These are phyloP conservation scores for Brassica cretica DNA, from an alignment of 345 rosid species.

Conservation along the genomic window DNA sequence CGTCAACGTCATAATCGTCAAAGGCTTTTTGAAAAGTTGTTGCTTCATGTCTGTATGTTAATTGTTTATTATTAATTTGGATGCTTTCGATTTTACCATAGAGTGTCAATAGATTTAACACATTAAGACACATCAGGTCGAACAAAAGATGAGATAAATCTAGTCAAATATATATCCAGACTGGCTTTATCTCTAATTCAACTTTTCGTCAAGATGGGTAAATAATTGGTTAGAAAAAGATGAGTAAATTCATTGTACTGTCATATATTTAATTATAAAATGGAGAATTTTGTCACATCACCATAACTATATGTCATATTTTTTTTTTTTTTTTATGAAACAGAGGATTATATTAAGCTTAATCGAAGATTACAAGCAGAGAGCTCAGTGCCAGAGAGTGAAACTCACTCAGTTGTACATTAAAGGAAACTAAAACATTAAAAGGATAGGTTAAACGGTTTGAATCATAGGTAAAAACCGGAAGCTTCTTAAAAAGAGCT, in stretches of 20 bases:
- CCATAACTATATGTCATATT: not conserved
- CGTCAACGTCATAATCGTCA: slow-evolving; percentile 41
- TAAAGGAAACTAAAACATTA: too few relatives aligned
- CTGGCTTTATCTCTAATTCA: not conserved
- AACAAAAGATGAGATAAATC: not conserved
- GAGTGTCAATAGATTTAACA: not conserved
- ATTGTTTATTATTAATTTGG: not conserved
- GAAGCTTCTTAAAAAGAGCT: too few relatives aligned
- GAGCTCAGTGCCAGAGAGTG: too few relatives aligned
- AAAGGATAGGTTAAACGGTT: too few relatives aligned
- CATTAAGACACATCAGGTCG: not conserved
- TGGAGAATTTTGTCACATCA: slow-evolving; percentile 10
- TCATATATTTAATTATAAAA: not conserved
- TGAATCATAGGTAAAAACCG: too few relatives aligned
- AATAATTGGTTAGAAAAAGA: not conserved
- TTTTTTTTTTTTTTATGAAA: too few relatives aligned
- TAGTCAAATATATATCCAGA: not conserved
- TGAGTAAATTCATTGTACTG: not conserved
- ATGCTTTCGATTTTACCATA: not conserved
- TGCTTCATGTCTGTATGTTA: slow-evolving; percentile 18
- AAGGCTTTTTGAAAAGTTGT: slow-evolving; percentile 22
- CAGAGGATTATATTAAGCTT: too few relatives aligned
- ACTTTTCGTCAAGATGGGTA: not conserved
- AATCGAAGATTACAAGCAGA: too few relatives aligned
- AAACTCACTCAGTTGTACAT: too few relatives aligned